Conservation (phyloP, 306 rosid genomes). For the Biancaea sappan region DNA sequence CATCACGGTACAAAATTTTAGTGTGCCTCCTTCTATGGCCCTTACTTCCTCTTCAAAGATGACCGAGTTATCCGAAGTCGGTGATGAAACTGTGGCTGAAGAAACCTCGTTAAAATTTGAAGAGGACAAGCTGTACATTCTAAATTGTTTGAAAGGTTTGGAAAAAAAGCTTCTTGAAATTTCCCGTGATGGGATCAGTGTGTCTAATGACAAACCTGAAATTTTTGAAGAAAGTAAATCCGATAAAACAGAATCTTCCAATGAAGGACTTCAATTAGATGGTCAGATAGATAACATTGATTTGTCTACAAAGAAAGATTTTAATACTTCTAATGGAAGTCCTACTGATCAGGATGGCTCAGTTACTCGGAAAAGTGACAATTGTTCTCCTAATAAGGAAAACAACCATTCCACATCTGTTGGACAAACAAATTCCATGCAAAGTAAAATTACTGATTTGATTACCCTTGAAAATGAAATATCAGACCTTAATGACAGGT, state of each 20-base stretch:
- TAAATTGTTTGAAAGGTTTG: constrained; percentile 60
- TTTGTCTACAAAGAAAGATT: constrained; percentile 32
- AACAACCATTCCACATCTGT: constrained; percentile 14
- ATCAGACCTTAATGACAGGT: constrained; percentile 68
- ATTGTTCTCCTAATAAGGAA: constrained; percentile 39
- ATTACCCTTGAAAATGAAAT: constrained; percentile 65
- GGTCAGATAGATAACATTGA: constrained; percentile 40
- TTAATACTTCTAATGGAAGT: constrained; percentile 37
- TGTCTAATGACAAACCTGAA: constrained; percentile 37
- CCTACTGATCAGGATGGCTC: constrained; percentile 36
- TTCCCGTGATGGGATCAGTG: constrained; percentile 18
- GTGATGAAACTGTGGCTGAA: constrained; percentile 36
- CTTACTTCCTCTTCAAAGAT: constrained; percentile 34
- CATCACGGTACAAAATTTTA: constrained; percentile 26
- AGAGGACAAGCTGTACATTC: constrained; percentile 69
- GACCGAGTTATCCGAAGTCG: constrained; percentile 35
- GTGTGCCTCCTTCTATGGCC: constrained; percentile 29
- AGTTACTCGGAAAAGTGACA: constrained; percentile 33
- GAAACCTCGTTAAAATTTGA: constrained; percentile 57
- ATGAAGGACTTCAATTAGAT: constrained; percentile 43
- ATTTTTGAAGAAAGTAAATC: constrained; percentile 35
- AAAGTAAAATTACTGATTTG: constrained; percentile 43
- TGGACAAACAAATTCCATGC: constrained; percentile 28
- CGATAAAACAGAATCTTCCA: constrained; percentile 40
- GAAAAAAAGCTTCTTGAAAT: constrained; percentile 58